Evolutionary conservation across 305 asterid genomes (phyloP).

Genomic region (Solanum hybrid): DNA sequence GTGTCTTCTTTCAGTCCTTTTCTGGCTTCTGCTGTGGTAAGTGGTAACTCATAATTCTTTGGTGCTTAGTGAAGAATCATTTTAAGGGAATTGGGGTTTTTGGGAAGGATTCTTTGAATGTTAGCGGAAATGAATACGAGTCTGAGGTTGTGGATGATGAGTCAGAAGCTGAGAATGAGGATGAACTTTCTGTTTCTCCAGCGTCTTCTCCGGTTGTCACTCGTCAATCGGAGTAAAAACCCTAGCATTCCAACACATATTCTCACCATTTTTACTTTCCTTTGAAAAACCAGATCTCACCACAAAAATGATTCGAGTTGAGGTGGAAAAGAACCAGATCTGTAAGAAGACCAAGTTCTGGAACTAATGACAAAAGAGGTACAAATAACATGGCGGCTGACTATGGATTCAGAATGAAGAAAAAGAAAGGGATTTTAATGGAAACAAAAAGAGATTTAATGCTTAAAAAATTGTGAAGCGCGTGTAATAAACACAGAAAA

Average conservation of each 20-base stretch:
- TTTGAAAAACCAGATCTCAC: background rate
- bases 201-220: background rate
- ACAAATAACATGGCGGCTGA: too few species aligned
- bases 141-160: conserved; percentile 16
- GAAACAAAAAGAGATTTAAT: too few species aligned
- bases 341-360: too few species aligned
- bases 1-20: too few species aligned
- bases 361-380: too few species aligned
- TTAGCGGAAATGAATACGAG: conserved; percentile 30
- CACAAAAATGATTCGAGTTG: too few species aligned
- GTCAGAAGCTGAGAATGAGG: background rate
- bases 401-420: too few species aligned
- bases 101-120: conserved; percentile 30
- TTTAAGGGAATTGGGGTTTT: conserved; percentile 55
- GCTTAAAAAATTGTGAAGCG: too few species aligned
- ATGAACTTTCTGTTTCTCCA: conserved; percentile 38
- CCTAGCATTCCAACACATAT: background rate
- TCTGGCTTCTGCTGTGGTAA: conserved; percentile 2
- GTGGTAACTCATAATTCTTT: conserved; percentile 47
- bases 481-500: too few species aligned
- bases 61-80: conserved; percentile 60
- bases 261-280: background rate
- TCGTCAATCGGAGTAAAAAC: background rate
- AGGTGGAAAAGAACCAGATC: too few species aligned
- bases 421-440: too few species aligned